Conservation (phyloP, 257 asterid genomes). For the Capsicum pubescens region DNA sequence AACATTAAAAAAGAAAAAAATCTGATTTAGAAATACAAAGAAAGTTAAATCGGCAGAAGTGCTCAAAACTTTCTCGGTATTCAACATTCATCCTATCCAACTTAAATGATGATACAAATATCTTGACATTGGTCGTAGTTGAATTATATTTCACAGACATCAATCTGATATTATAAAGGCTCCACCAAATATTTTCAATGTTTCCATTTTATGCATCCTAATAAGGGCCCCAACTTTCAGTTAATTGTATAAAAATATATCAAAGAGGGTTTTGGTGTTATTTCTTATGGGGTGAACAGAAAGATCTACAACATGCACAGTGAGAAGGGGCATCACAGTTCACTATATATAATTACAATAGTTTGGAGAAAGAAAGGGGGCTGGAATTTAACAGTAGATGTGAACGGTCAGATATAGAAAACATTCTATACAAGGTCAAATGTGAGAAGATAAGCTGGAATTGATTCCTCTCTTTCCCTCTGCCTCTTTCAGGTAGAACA, state of each 20-base stretch:
- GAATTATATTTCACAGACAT: slow-evolving; percentile 15
- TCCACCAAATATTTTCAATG: background rate
- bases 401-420: background rate
- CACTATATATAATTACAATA: background rate
- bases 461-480: slow-evolving; percentile 2
- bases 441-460: slow-evolving; percentile 17
- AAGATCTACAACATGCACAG: background rate
- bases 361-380: slow-evolving; percentile 1
- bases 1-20: background rate
- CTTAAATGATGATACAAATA: background rate
- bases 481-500: slow-evolving; percentile 20
- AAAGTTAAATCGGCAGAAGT: background rate
- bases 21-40: background rate
- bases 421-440: slow-evolving; percentile 9
- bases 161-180: slow-evolving; percentile 13
- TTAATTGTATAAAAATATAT: background rate
- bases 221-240: slow-evolving; percentile 18
- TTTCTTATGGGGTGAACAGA: slow-evolving; percentile 16
- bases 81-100: background rate
- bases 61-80: slow-evolving; percentile 9
- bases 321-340: slow-evolving; percentile 13
- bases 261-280: slow-evolving; percentile 1
- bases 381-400: background rate
- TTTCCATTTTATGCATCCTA: slow-evolving; percentile 16
- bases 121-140: slow-evolving; percentile 21